Conservation (phyloP, 306 rosid genomes). For the Begonia fuchsioides region DNA sequence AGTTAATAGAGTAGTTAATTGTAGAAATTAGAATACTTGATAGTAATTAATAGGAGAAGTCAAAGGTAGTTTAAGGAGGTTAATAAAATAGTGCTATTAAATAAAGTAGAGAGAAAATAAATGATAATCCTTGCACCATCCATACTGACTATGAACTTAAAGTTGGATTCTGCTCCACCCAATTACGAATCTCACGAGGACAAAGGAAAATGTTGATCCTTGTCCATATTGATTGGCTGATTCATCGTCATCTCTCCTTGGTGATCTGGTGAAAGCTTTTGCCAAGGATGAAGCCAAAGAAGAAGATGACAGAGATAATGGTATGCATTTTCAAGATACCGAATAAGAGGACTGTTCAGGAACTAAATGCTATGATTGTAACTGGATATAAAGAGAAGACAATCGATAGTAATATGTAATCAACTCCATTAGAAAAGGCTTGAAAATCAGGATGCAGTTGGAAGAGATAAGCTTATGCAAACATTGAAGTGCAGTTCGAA, state of each 20-base stretch:
- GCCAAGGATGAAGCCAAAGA: slow-evolving; percentile 97
- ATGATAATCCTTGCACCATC: slow-evolving; percentile 41
- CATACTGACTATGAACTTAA: slow-evolving; percentile 47
- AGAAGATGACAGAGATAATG: slow-evolving; percentile 92
- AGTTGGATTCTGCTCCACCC: slow-evolving; percentile 52
- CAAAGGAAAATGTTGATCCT: slow-evolving; percentile 53
- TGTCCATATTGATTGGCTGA: slow-evolving; percentile 20
- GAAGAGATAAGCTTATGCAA: slow-evolving; percentile 63
- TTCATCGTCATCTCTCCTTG: slow-evolving; percentile 20
- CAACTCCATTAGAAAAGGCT: slow-evolving; percentile 89
- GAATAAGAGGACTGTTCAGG: slow-evolving; percentile 64
- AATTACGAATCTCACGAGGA: slow-evolving; percentile 44
- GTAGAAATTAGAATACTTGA: too few relatives aligned
- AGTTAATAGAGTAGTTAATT: too few relatives aligned
- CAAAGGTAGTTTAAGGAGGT: too few relatives aligned
- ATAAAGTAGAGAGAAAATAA: too few relatives aligned
- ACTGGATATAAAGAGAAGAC: slow-evolving; percentile 56
- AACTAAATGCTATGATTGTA: slow-evolving; percentile 73
- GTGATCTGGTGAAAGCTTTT: slow-evolving; percentile 82
- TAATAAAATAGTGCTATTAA: too few relatives aligned
- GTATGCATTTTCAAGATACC: slow-evolving; percentile 48
- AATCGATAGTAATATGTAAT: slow-evolving; percentile 53
- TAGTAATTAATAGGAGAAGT: too few relatives aligned
- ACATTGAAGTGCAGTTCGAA: slow-evolving; percentile 63
- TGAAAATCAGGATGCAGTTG: slow-evolving; percentile 74